Evolutionary conservation across 1,139 yeast species (phyloP).

Genomic region (Diutina pseudorugosa): DNA sequence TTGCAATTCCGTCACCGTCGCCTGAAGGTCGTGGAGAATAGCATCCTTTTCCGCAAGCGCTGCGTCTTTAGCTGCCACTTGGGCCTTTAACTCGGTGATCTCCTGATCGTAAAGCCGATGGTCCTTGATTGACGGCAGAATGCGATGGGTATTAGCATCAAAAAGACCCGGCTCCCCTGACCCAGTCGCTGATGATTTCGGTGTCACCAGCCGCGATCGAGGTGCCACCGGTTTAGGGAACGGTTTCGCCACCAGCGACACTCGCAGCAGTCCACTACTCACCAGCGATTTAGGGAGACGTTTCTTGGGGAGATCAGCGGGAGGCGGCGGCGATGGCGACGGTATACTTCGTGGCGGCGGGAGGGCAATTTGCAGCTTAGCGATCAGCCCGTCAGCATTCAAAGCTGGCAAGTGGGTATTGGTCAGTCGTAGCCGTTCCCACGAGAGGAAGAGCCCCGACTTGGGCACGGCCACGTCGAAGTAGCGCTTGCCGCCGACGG

Average conservation of each 20-base stretch:
- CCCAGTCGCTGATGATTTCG: not conserved
- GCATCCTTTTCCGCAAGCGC: slow-evolving; percentile 23
- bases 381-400: not conserved
- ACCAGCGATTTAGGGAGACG: not conserved
- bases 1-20: slow-evolving; percentile 33
- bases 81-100: not conserved
- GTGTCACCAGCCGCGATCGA: not conserved
- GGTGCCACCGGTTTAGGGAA: not conserved
- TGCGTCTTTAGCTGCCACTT: not conserved
- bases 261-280: not conserved
- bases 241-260: not conserved
- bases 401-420: slow-evolving; percentile 16
- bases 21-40: slow-evolving; percentile 28
- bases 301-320: not conserved
- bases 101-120: not conserved
- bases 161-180: not conserved
- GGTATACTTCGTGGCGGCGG: not conserved
- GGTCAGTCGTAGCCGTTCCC: slow-evolving; percentile 40
- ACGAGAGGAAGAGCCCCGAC: slow-evolving; percentile 67
- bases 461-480: slow-evolving; percentile 43
- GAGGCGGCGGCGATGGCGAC: not conserved
- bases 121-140: not conserved
- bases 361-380: not conserved
- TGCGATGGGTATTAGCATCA: not conserved
- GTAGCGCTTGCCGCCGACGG: slow-evolving; percentile 46